Conservation (phyloP, 2,329 filamentous ascomycete species). For the Venturia oleaginea region DNA sequence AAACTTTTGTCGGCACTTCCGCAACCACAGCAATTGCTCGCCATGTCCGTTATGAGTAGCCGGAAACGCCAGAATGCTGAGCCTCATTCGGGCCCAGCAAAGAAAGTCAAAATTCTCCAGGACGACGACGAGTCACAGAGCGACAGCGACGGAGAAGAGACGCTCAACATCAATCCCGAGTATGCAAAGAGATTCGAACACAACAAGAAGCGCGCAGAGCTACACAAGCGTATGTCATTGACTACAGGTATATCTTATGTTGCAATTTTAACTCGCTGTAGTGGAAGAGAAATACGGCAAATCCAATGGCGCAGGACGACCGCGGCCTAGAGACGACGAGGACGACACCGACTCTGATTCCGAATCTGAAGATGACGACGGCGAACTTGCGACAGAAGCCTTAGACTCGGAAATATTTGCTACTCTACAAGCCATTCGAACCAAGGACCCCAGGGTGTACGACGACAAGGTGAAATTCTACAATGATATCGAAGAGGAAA, state of each 20-base stretch:
- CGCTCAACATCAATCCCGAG: slow-evolving; percentile 77
- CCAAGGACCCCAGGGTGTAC: slow-evolving; percentile 87
- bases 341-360: slow-evolving; percentile 52
- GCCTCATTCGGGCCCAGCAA: not conserved
- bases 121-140: slow-evolving; percentile 25
- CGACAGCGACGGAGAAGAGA: slow-evolving; percentile 20
- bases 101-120: slow-evolving; percentile 19
- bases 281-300: slow-evolving; percentile 83
- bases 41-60: not conserved
- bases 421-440: slow-evolving; percentile 77
- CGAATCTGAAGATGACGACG: slow-evolving; percentile 77
- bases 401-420: slow-evolving; percentile 81
- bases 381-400: slow-evolving; percentile 73
- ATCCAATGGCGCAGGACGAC: slow-evolving; percentile 20
- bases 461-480: slow-evolving; percentile 75
- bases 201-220: slow-evolving; percentile 93
- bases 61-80: slow-evolving; percentile 5
- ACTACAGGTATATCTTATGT: not conserved
- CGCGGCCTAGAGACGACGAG: slow-evolving; percentile 16
- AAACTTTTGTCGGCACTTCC: not conserved
- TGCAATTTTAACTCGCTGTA: slow-evolving; percentile 30
- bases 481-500: slow-evolving; percentile 47
- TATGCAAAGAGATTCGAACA: slow-evolving; percentile 86
- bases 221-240: slow-evolving; percentile 50
- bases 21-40: not conserved